These are phyloP conservation scores for Geotrichum restrictum DNA, from an alignment of 1,139 yeast species.

Conservation along the genomic window DNA sequence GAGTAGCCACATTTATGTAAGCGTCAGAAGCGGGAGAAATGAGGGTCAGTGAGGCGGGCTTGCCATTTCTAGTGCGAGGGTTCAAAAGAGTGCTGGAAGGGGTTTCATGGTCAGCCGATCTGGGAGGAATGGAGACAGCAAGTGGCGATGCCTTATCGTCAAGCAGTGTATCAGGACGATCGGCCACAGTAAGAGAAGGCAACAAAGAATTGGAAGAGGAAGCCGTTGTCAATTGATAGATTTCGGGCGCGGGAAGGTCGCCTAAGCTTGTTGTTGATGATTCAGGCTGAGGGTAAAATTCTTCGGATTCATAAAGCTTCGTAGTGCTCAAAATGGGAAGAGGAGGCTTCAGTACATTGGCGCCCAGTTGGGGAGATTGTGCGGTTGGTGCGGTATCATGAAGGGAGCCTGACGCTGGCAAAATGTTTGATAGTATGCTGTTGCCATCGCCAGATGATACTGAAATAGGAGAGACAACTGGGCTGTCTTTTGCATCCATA, in stretches of 20 bases:
- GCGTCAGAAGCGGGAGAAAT: not conserved
- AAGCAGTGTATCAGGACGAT: not conserved
- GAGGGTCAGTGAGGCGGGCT: slow-evolving; percentile 2
- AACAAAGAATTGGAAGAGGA: not conserved
- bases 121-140: slow-evolving; percentile 12
- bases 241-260: not conserved
- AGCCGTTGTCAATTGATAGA: not conserved
- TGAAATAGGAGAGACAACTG: no score
- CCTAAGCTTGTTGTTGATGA: not conserved
- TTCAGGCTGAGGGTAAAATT: not conserved
- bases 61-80: slow-evolving; percentile 1
- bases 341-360: not conserved
- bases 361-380: not conserved
- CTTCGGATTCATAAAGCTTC: not conserved
- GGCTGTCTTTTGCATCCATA: no score
- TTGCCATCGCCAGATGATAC: not conserved
- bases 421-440: not conserved
- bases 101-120: slow-evolving; percentile 8
- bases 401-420: not conserved
- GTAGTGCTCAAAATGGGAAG: slow-evolving; percentile 7
- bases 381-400: not conserved
- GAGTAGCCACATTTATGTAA: not conserved
- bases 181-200: not conserved
- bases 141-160: not conserved
- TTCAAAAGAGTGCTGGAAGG: slow-evolving; percentile 1